Percentiles rank a stretch among this genome's conserved stretches.
Conservation (phyloP, 2,329 filamentous ascomycete genomes). For the Fusarium poae region DNA sequence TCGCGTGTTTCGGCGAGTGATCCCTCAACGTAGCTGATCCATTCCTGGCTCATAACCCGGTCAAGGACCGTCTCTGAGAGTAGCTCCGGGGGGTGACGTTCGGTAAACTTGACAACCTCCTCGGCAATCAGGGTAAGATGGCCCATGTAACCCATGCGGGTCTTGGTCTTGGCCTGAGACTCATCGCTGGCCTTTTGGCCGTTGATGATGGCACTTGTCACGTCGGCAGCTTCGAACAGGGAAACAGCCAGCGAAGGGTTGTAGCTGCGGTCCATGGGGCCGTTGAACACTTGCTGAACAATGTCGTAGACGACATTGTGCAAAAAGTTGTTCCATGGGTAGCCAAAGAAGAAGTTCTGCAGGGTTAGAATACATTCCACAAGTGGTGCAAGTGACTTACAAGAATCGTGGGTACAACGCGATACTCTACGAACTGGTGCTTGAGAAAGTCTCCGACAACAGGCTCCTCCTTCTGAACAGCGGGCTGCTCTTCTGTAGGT, state of each 20-base stretch:
- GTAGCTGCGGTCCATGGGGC: conserved; percentile 95
- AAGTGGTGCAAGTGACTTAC: conserved; percentile 64
- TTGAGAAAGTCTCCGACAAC: conserved; percentile 96
- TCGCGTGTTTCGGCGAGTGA: conserved; percentile 93
- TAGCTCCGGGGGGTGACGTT: conserved; percentile 89
- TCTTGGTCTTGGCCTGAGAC: conserved; percentile 84
- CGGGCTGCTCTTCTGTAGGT: conserved; percentile 30
- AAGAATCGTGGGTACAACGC: conserved; percentile 94
- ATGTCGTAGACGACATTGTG: conserved; percentile 99
- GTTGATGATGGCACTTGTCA: conserved; percentile 92
- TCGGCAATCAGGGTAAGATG: conserved; percentile 97
- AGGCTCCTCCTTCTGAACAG: conserved; percentile 60
- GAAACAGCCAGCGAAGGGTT: conserved; percentile 92
- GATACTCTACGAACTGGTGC: conserved; percentile 94
- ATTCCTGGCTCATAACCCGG: conserved; percentile 88
- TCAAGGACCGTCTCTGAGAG: conserved; percentile 87
- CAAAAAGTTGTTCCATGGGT: conserved; percentile 99
- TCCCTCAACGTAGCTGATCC: conserved; percentile 95
- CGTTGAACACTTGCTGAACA: conserved; percentile 98
- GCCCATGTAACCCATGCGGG: conserved; percentile 97
- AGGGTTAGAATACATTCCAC: conserved; percentile 26
- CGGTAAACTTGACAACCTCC: conserved; percentile 98
- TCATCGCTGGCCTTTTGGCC: conserved; percentile 90
- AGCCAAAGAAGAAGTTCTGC: conserved; percentile 96
- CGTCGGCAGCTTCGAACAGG: conserved; percentile 89